Base-by-base conservation (phyloP, 345 rosid genomes). In the Mangifera indica region DNA sequence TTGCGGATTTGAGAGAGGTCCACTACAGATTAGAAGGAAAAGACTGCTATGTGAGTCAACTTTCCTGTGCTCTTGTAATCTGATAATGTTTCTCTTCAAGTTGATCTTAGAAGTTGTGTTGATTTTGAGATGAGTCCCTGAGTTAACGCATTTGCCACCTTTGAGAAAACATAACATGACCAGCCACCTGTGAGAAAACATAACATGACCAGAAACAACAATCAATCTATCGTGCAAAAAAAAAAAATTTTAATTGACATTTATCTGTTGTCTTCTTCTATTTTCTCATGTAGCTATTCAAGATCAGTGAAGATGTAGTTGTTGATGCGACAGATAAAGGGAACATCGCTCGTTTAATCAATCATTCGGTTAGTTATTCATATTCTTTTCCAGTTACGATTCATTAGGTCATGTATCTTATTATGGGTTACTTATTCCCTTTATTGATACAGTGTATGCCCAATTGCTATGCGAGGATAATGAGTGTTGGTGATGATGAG, bases 271-370 rank as follows among this genome's bases (percentile, higher is more conserved):
- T 60, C 44, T 46, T 60, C 25, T 15, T 5, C 24, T 45, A 57
- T 64, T n/a, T 46, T 13, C 53, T 59, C 37, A 8, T 13, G 78
- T 93, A 96, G 99, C 82, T 96, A 60, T 96, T 96, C 78, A 96
- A 96, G 89, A 96, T 96, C 75, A 96, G 99, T 37, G 98, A 96
- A 79, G 99, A 93, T 78, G 97, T 93, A 52, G 99, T 96, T 79
- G 99, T 96, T 68, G 99, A 96, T 79, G 99, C 99, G n/a, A 96
- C 99, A 1, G 92, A 93, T 66, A 93, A 91, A 81, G 99, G 98
- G 82, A 96, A 96, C 76, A 93, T 96, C 17, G 99, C 98, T 17
- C 87, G 98, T 56, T 82, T 96, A 48, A 96, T 96, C 60, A 96
- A 96, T 81, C 98, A 96, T 87, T 96, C 98, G 29, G 99, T 96